Evolutionary conservation across 73 alveolate species (phyloP).

Genomic region (Paramecium biaurelia): DNA sequence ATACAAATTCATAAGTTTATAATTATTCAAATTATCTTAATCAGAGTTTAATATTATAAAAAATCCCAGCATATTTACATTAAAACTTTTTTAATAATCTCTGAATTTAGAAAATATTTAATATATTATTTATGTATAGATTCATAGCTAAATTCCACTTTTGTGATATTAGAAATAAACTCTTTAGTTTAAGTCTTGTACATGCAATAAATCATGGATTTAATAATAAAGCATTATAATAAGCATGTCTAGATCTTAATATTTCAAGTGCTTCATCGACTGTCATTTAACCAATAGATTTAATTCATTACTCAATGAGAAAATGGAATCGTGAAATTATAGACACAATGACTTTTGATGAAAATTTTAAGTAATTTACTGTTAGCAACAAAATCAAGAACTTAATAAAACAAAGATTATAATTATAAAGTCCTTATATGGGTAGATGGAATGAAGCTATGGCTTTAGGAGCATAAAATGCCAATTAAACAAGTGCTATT

Average conservation of each 20-base stretch:
- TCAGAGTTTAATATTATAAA: background rate
- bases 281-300: conserved; percentile 35
- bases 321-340: conserved; percentile 60
- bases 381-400: background rate
- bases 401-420: conserved; percentile 64
- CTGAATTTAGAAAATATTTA: background rate
- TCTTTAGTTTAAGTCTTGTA: background rate
- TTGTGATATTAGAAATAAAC: background rate
- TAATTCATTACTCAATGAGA: conserved; percentile 50
- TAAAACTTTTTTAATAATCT: background rate
- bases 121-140: background rate
- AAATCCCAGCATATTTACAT: background rate
- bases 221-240: conserved; percentile 50
- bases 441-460: conserved; percentile 81
- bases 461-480: conserved; percentile 70
- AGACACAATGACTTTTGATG: conserved; percentile 25
- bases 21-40: background rate
- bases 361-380: conserved; percentile 42
- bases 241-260: conserved; percentile 44
- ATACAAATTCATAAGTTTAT: background rate
- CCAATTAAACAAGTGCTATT: conserved; percentile 56
- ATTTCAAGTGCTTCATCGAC: conserved; percentile 28
- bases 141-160: background rate
- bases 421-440: conserved; percentile 64
- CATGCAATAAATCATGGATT: conserved; percentile 57